Conservation (phyloP, 2,329 filamentous ascomycete species). For the Arachnopeziza araneosa region DNA sequence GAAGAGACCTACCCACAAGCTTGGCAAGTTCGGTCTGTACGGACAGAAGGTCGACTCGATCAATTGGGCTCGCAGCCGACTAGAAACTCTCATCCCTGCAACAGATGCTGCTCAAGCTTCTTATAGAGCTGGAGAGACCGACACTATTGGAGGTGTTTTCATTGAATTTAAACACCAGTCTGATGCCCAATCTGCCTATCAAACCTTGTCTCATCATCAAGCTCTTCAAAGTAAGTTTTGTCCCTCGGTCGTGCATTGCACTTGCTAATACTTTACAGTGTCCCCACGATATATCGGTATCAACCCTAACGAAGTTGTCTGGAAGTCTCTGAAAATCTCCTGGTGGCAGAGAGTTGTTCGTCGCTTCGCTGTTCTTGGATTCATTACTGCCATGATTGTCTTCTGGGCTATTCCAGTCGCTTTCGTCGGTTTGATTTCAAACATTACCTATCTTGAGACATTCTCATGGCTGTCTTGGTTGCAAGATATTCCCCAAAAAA, state of each 20-base stretch:
- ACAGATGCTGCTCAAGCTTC: constrained; percentile 62
- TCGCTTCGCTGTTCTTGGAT: constrained; percentile 60
- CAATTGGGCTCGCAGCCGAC: constrained; percentile 75
- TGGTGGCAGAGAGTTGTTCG: constrained; percentile 83
- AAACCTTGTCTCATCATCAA: constrained; percentile 81
- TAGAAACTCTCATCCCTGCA: constrained; percentile 68
- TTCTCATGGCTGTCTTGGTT: constrained; percentile 72
- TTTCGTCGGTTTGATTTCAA: constrained; percentile 79
- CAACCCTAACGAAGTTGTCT: constrained; percentile 77
- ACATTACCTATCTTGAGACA: constrained; percentile 64
- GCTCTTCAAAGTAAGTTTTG: constrained; percentile 53
- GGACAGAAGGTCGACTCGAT: constrained; percentile 94
- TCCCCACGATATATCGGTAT: constrained; percentile 79
- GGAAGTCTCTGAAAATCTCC: constrained; percentile 75
- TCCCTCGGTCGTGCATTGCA: background rate
- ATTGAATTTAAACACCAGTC: constrained; percentile 82
- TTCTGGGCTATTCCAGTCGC: constrained; percentile 80
- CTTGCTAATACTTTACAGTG: constrained; percentile 39
- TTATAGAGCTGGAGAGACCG: constrained; percentile 59
- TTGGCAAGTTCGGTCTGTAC: constrained; percentile 62
- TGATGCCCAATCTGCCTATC: constrained; percentile 80
- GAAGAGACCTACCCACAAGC: constrained; percentile 70
- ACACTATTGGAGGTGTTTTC: constrained; percentile 64
- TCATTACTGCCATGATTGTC: constrained; percentile 72
- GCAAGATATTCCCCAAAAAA: constrained; percentile 57